Evolutionary conservation across 2,329 filamentous ascomycete genomes (phyloP).

Genomic region (Xylariaceae sp.): DNA sequence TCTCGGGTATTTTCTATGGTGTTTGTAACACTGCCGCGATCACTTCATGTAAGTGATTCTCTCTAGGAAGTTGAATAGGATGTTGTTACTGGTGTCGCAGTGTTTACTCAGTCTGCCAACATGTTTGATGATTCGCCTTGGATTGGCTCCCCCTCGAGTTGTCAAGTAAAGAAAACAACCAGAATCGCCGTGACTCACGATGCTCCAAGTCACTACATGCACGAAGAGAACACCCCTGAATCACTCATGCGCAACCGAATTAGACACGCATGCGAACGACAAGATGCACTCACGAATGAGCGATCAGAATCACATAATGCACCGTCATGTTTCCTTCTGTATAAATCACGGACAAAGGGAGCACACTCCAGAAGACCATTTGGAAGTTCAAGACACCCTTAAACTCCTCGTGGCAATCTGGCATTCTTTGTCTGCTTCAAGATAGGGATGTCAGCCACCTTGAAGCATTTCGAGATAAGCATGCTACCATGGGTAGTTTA

Average conservation of each 20-base stretch:
- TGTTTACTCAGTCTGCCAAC: too few relatives aligned
- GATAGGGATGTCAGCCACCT: neutral
- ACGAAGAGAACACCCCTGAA: too few relatives aligned
- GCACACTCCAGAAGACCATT: neutral
- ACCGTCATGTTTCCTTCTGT: too few relatives aligned
- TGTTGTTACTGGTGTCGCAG: neutral
- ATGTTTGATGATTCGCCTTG: too few relatives aligned
- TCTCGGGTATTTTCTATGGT: neutral
- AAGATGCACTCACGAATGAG: too few relatives aligned
- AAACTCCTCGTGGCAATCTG: neutral
- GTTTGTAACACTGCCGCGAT: neutral
- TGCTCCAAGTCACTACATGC: too few relatives aligned
- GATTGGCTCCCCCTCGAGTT: too few relatives aligned
- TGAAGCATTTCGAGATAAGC: neutral
- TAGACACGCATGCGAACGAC: too few relatives aligned
- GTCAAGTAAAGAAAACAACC: too few relatives aligned
- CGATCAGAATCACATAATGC: too few relatives aligned
- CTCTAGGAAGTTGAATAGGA: neutral
- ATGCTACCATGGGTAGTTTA: neutral
- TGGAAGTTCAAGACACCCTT: slow-evolving; percentile 4
- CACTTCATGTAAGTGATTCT: neutral
- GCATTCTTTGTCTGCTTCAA: slow-evolving; percentile 12
- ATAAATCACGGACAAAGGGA: slow-evolving; percentile 7
- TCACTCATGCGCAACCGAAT: too few relatives aligned
- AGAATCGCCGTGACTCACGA: too few relatives aligned